Percentiles rank a stretch among this genome's conserved stretches.
These are phyloP conservation scores for Scutellaria galericulata DNA, from an alignment of 257 asterid species.

Conservation along the genomic window DNA sequence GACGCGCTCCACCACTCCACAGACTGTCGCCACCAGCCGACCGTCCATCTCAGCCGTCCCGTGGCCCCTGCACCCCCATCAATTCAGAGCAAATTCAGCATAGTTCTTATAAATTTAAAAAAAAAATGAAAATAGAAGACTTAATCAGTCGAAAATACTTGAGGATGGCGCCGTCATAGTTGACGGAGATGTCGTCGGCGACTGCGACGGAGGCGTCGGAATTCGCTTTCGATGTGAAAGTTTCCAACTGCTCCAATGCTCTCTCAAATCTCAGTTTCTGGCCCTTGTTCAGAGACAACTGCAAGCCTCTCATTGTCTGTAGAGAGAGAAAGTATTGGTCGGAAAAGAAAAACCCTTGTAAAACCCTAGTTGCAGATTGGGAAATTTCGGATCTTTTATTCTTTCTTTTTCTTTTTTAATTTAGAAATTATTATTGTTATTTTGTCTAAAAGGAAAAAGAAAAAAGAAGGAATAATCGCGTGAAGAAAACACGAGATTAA, in stretches of 20 bases:
- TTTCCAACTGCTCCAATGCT: conserved; percentile 67
- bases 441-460: too few species aligned
- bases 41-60: conserved; percentile 84
- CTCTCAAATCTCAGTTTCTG: conserved; percentile 72
- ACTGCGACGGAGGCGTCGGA: conserved; percentile 83
- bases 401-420: too few species aligned
- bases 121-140: not conserved
- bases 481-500: too few species aligned
- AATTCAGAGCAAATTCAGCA: conserved; percentile 22
- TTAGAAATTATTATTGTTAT: too few species aligned
- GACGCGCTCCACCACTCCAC: conserved; percentile 97
- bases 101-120: not conserved
- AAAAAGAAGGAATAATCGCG: too few species aligned
- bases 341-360: conserved; percentile 40
- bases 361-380: conserved; percentile 35
- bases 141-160: conserved; percentile 47
- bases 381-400: too few species aligned
- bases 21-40: conserved; percentile 70
- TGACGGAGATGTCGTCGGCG: conserved; percentile 82
- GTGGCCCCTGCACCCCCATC: conserved; percentile 71
- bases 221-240: conserved; percentile 64
- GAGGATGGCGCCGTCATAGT: conserved; percentile 85
- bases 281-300: conserved; percentile 64
- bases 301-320: conserved; percentile 65
- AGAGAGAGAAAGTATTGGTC: not conserved